Conservation (phyloP, 805 yeast genomes). For the Danielozyma ontarioensis region DNA sequence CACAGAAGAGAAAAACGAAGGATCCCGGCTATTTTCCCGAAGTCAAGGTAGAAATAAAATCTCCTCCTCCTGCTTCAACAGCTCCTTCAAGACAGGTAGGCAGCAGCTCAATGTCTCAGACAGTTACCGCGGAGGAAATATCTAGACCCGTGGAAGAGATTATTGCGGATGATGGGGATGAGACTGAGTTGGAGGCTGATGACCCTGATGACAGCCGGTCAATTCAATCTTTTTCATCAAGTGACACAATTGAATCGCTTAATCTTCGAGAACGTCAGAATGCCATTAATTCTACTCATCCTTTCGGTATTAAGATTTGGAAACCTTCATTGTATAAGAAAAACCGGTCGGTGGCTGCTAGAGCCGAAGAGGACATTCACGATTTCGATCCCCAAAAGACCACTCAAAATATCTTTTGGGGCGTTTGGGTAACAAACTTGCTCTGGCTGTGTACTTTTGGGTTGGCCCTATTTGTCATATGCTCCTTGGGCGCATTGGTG, state of each 20-base stretch:
- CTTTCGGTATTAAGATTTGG: slow-evolving; percentile 98
- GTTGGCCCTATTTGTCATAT: slow-evolving; percentile 47
- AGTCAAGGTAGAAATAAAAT: neutral
- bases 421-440: slow-evolving; percentile 62
- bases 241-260: slow-evolving; percentile 69
- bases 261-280: slow-evolving; percentile 90
- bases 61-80: neutral
- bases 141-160: slow-evolving; percentile 3
- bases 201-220: slow-evolving; percentile 20
- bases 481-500: slow-evolving; percentile 44
- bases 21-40: slow-evolving; percentile 3
- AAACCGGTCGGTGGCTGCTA: slow-evolving; percentile 80
- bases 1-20: slow-evolving; percentile 12
- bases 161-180: slow-evolving; percentile 4
- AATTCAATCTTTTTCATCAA: slow-evolving; percentile 20
- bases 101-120: too few relatives aligned
- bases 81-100: too few relatives aligned
- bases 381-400: slow-evolving; percentile 48
- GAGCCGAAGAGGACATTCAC: slow-evolving; percentile 92
- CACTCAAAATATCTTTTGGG: slow-evolving; percentile 49
- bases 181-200: slow-evolving; percentile 14
- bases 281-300: slow-evolving; percentile 95
- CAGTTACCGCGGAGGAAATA: slow-evolving; percentile 19
- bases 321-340: slow-evolving; percentile 96
- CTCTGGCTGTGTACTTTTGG: slow-evolving; percentile 79